Base-by-base conservation (phyloP, 768 basidiomycete species). In the Mycena rebaudengoi region DNA sequence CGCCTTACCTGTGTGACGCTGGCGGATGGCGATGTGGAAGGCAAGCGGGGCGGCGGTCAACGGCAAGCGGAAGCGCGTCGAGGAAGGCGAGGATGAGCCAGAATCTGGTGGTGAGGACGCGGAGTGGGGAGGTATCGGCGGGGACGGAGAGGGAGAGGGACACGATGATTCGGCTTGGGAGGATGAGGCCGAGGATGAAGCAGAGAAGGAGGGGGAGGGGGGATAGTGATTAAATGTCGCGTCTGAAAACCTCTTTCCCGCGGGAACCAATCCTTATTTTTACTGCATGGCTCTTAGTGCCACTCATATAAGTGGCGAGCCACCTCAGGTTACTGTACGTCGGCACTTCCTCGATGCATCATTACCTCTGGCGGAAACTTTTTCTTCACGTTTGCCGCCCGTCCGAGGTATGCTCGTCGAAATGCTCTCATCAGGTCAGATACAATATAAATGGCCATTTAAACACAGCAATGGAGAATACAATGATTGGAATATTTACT, bases 1-100 rank as follows among this genome's bases (percentile, higher is more conserved):
- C 83, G 96, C 26, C 73, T 98, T 72, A 97, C 94, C 8, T 96
- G 95, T 63, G 71, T 88, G 29, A 79, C 86, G 20, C 69, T 89
- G 13, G 88, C 87, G 7, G 87, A 88, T 51, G 86, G 85, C 7
- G 80, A 75, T n/a, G 69, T 52, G 18, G 69, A 62, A 21, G 66
- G 54, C 6, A 66, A n/a, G 26, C n/a, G 35, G 30, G 5, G 55
- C 28, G 20, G 55, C 45, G 35, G 73, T 58, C 11, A 73, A 73
- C 23, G 69, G 71, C 67, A 80, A 79, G 23, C 73, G 71, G 23
- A 80, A 78, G 10, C 71, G 58, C 28, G 77, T 74, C 2, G 81
- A 77, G 3, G 72, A 63, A 7, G 80, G 75, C 8, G 75, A 76
- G 12, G 76, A 74, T 2, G 78, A 73, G 7, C 75, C 75, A 12